Base-by-base conservation (phyloP, 495 filamentous ascomycete species). In the Tuber borchii region DNA sequence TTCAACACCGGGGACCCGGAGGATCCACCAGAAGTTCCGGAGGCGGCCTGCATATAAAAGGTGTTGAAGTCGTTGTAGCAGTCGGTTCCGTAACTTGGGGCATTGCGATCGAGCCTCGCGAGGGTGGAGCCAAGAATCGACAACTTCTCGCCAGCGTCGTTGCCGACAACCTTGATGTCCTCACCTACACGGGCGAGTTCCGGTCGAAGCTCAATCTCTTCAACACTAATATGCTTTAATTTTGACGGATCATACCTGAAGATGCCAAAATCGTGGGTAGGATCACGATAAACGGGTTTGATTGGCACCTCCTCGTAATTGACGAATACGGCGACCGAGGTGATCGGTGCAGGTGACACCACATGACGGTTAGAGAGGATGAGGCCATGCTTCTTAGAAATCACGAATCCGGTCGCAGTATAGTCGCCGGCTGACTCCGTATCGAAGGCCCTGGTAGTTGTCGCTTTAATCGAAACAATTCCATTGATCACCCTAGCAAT, bases 41-140 rank as follows among this genome's bases (percentile, higher is more conserved):
- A 83, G n/a, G 82, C 82, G 61, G 82, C 82, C 73, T 83, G 82
- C 82, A 83, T 83, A 79, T 83, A 83, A 71, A 83, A 83, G 5
- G 82, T 83, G 71, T 83, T 83, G 70, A 83, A 83, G 73, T 83
- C 82, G 68, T 83, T 83, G 73, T 83, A 83, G 39, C 74, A 79
- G 70, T 83, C 79, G 48, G 75, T 76, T 16, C 82, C 82, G 76
- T 83, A 83, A 70, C 76, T 79, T 48, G 82, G 82, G 44, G 82
- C 82, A 39, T 83, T 79, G 34, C 82, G 73, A 61, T 83, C 82
- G 39, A 83, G 69, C 37, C 82, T 81, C 9, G 82, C 82, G 31
- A 83, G 77, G 71, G 82, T 83, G 31, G 81, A 83, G 26, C 82
- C 82, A 51, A 83, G 76, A 70, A 83, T 83, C 56, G 81, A 83